Evolutionary conservation across 495 filamentous ascomycete species (phyloP), one percentile per base, ranked within the genome.

Genomic region (Apodospora peruviana): DNA sequence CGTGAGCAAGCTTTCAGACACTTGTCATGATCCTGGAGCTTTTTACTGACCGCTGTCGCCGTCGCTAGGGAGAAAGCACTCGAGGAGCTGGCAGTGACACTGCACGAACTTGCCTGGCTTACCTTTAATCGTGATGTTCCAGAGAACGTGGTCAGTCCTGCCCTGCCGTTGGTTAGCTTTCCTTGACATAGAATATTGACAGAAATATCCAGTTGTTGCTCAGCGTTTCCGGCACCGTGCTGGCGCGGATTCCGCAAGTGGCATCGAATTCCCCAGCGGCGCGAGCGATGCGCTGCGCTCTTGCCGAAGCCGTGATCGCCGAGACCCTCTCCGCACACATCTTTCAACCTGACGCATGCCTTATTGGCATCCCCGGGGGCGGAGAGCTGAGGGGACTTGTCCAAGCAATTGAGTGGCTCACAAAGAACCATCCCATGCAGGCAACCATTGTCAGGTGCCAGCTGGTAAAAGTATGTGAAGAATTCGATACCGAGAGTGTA

Each of bases 381-480:
- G 32, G 12, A 2, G 29, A 38, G 17, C 2, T 25, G 10, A 32
- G 25, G 14, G 14, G 10, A 2, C 12, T 51, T 4, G 23, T 37
- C 18, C 11, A 17, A n/a, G 32, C 40, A 2, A 27, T 51, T 3
- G 35, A 24, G 3, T 12, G 16, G 40, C 48, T 51, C 20, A 19
- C 12, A 14, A 21, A 18, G 21, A 23, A 5, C 8, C 41, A 37
- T 32, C 40, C 48, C 18, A 10, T 44, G 11, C n/a, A 51, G 23
- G 48, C 48, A 25, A 38, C 41, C 2, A 45, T 51, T 16, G 39
- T 51, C 19, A 40, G 41, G 17, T 44, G 40, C 32, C 48, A 51
- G 48, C 48, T 51, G 9, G 29, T 40, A 3, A 44, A 20, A 32
- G 48, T 22, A 10, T 51, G 48, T 41, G 24, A 45, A 21, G n/a